phyloP scores from a whole-genome alignment of 805 yeast species.

The Sungouiella thailandica region DNA sequence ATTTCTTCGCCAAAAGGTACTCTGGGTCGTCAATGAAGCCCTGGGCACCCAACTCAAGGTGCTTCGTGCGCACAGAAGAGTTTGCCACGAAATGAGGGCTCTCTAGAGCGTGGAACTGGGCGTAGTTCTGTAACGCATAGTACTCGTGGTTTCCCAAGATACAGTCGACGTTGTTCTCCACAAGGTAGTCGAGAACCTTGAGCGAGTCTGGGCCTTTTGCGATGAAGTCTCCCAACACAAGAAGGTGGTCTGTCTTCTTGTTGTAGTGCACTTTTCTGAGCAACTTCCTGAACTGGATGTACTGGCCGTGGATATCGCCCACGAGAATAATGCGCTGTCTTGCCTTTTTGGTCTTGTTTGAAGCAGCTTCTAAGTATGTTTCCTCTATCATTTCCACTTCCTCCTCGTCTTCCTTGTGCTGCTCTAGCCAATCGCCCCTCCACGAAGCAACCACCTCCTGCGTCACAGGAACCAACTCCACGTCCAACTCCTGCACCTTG shows the following conservation, averaged over 20 bases:
- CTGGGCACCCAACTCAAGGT: not conserved
- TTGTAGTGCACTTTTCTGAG: constrained; percentile 47
- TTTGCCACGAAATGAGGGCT: constrained; percentile 23
- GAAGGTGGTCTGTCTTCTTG: constrained; percentile 48
- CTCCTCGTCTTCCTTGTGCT: constrained; percentile 2
- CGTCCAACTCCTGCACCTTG: constrained; percentile 20
- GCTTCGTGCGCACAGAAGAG: constrained; percentile 2
- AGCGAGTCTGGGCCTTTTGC: constrained; percentile 79
- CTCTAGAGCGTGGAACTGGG: constrained; percentile 49
- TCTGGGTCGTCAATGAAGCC: constrained; percentile 34
- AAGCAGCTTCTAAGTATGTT: not conserved
- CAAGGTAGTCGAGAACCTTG: constrained; percentile 54
- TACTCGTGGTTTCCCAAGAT: constrained; percentile 89
- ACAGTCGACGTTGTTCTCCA: constrained; percentile 58
- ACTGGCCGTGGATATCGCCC: constrained; percentile 89
- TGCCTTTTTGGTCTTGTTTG: not conserved
- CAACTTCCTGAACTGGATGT: constrained; percentile 47
- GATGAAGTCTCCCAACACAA: constrained; percentile 80
- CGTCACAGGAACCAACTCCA: constrained; percentile 23
- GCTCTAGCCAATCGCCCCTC: constrained; percentile 7
- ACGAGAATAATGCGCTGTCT: constrained; percentile 55
- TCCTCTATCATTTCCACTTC: not conserved
- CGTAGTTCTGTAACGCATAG: constrained; percentile 61
- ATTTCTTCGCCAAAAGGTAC: constrained; percentile 43
- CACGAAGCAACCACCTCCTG: constrained; percentile 11